phyloP scores from a whole-genome alignment of 1,139 yeast species.

The Blastobotrys illinoisensis region DNA sequence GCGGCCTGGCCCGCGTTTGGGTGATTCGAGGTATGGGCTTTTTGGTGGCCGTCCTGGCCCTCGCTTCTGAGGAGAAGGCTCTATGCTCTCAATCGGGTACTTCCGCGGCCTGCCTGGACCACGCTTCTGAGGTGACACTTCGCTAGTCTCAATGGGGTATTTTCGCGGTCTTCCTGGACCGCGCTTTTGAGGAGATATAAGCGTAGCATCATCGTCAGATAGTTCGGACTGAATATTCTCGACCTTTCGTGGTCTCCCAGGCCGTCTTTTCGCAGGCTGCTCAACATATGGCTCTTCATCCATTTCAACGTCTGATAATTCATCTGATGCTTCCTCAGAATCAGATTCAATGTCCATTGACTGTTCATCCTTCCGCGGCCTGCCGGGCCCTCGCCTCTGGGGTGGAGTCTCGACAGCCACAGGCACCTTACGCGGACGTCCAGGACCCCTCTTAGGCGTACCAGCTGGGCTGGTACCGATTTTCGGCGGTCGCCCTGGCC shows the following conservation, averaged over 20 bases:
- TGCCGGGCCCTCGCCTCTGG: neutral
- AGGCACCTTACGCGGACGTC: neutral
- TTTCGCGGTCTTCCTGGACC: neutral
- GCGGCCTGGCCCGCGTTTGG: neutral
- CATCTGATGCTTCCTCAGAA: slow-evolving; percentile 6
- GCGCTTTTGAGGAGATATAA: neutral
- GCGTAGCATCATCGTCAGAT: neutral
- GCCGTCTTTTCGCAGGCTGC: neutral
- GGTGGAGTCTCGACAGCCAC: neutral
- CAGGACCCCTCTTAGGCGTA: neutral
- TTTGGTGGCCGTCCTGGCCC: slow-evolving; percentile 1
- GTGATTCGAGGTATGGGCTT: neutral
- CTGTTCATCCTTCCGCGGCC: neutral
- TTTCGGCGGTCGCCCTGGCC: slow-evolving; percentile 2
- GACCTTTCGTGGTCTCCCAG: neutral
- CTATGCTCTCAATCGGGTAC: neutral
- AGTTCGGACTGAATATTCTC: neutral
- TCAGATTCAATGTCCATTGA: slow-evolving; percentile 2
- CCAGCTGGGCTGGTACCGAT: neutral
- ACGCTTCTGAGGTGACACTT: neutral
- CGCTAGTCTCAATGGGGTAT: neutral
- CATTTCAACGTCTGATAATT: slow-evolving; percentile 2
- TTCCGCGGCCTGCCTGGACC: neutral
- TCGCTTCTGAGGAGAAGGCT: neutral
- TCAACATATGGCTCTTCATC: slow-evolving; percentile 1